A percentile compares a stretch with the other conserved stretches of the same genome.
Conservation (phyloP, 495 filamentous ascomycete genomes). For the Tuber borchii region DNA sequence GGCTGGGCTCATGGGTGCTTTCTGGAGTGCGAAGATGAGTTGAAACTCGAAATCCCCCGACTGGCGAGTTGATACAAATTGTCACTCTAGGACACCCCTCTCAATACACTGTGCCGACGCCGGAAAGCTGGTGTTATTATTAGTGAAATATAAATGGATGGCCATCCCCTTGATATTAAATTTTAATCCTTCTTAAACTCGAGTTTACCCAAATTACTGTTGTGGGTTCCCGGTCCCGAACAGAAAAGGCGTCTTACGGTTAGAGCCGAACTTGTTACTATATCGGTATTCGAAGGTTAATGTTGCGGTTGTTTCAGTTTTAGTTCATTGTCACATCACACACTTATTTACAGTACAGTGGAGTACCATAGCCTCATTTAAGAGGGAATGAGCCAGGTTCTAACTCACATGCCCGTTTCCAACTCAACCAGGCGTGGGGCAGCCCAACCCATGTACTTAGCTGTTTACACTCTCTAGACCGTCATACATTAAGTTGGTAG, state of each 20-base stretch:
- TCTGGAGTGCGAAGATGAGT: slow-evolving; percentile 79
- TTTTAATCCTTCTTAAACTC: slow-evolving; percentile 61
- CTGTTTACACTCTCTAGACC: too few relatives aligned
- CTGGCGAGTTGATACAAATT: slow-evolving; percentile 14
- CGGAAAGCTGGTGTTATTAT: slow-evolving; percentile 63
- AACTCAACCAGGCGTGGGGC: too few relatives aligned
- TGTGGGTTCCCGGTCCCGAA: slow-evolving; percentile 45
- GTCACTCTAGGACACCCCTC: slow-evolving; percentile 65
- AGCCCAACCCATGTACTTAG: too few relatives aligned
- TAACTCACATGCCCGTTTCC: too few relatives aligned
- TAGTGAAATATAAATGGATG: slow-evolving; percentile 75
- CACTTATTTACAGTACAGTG: too few relatives aligned
- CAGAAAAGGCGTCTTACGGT: slow-evolving; percentile 74
- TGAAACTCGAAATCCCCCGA: slow-evolving; percentile 73
- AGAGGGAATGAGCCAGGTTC: too few relatives aligned
- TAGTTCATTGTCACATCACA: too few relatives aligned
- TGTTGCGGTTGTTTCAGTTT: too few relatives aligned
- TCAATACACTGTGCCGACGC: slow-evolving; percentile 68
- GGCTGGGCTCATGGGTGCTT: slow-evolving; percentile 73
- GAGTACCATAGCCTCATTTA: too few relatives aligned
- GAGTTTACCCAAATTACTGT: slow-evolving; percentile 52
- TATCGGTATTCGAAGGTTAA: slow-evolving; percentile 38
- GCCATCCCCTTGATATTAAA: slow-evolving; percentile 56
- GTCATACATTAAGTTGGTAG: too few relatives aligned
- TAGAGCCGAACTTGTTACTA: slow-evolving; percentile 79